A percentile compares a stretch with the other conserved stretches of the same genome.
phyloP scores from a whole-genome alignment of 257 asterid species.

The Nicotiana sylvestris region DNA sequence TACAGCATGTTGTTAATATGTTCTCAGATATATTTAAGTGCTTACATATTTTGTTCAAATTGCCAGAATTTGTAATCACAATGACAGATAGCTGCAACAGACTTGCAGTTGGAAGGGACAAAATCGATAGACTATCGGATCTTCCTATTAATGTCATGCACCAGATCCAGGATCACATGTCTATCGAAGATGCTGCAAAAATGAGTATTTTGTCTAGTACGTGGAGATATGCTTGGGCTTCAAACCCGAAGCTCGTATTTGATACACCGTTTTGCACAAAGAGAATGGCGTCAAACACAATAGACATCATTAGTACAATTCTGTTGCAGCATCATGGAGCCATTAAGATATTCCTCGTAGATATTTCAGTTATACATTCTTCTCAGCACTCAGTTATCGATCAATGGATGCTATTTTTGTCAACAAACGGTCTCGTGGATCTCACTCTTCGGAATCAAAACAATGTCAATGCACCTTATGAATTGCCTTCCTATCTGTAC shows the following conservation, averaged over 20 bases:
- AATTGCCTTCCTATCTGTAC: not conserved
- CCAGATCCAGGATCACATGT: no score
- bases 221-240: no score
- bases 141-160: no score
- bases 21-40: not conserved
- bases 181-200: no score
- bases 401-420: not conserved
- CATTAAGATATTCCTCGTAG: not conserved
- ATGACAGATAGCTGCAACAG: no score
- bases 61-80: no score
- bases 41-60: not conserved
- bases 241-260: no score
- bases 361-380: not conserved
- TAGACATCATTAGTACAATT: not conserved
- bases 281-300: no score
- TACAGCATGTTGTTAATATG: not conserved
- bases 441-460: not conserved
- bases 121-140: no score
- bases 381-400: not conserved
- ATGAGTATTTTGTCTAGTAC: no score
- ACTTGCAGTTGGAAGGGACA: no score
- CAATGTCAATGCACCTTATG: not conserved
- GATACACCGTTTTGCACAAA: no score
- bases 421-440: not conserved
- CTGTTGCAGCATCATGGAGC: not conserved